Evolutionary conservation across 257 asterid species (phyloP).

Genomic region (Cinchona pubescens): DNA sequence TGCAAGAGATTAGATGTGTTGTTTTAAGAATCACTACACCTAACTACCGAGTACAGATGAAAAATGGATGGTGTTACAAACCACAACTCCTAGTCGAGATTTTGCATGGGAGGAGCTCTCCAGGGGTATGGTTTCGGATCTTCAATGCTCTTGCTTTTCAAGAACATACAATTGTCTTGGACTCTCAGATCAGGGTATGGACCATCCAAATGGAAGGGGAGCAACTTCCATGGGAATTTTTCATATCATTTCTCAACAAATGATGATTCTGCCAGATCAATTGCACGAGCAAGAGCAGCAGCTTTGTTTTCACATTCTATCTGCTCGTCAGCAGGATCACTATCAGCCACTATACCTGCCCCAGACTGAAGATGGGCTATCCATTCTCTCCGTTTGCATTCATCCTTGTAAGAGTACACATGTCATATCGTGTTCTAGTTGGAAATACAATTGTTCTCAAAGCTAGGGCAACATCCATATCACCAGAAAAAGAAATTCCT

Average conservation of each 20-base stretch:
- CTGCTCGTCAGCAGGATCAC: constrained; percentile 88
- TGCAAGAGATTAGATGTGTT: neutral
- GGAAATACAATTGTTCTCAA: constrained; percentile 85
- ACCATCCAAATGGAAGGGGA: neutral
- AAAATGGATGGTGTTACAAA: too few relatives aligned
- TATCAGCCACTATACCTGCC: constrained; percentile 92
- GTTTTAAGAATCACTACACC: neutral
- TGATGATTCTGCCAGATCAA: constrained; percentile 93
- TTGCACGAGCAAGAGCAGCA: constrained; percentile 91
- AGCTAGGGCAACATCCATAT: constrained; percentile 92
- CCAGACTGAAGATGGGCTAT: constrained; percentile 94
- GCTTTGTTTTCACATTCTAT: constrained; percentile 90
- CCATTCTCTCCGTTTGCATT: constrained; percentile 63
- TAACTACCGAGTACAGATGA: too few relatives aligned
- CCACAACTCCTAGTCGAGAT: neutral
- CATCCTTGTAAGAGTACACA: constrained; percentile 76
- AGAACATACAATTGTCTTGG: neutral
- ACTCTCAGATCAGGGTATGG: neutral
- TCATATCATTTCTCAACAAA: constrained; percentile 51
- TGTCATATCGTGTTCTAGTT: constrained; percentile 56
- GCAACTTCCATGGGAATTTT: neutral
- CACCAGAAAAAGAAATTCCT: constrained; percentile 84
- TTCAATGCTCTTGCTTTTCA: neutral
- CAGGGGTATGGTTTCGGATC: neutral
- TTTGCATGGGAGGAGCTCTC: neutral